A percentile compares a stretch with the other conserved stretches of the same genome.
Conservation (phyloP, 768 basidiomycete species). For the Lyophyllum shimeji region DNA sequence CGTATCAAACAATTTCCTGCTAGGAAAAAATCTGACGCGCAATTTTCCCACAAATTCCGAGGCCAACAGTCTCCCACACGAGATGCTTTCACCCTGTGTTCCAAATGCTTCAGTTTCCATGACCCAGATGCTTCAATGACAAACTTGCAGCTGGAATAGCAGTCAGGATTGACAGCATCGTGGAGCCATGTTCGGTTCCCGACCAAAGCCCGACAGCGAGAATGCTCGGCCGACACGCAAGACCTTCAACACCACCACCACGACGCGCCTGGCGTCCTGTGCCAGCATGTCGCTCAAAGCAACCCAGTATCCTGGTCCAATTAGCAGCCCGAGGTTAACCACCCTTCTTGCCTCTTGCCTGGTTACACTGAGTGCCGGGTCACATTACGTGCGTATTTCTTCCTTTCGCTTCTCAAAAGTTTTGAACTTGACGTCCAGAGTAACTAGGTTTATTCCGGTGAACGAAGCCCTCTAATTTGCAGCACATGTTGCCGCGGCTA, state of each 20-base stretch:
- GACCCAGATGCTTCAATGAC: no score
- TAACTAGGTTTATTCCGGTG: slow-evolving; percentile 42
- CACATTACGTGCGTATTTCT: slow-evolving; percentile 63
- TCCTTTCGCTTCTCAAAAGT: not conserved
- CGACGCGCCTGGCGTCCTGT: not conserved
- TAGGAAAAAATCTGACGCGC: no score
- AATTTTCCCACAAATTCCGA: no score
- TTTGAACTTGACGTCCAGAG: not conserved
- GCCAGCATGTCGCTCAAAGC: slow-evolving; percentile 2
- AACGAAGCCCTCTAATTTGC: slow-evolving; percentile 10
- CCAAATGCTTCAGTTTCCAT: no score
- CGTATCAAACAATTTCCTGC: no score
- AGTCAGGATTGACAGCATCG: no score
- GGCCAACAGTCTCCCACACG: no score
- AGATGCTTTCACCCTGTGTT: no score
- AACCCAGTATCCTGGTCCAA: slow-evolving; percentile 24
- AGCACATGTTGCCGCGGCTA: not conserved
- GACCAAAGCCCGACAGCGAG: not conserved
- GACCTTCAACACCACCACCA: not conserved
- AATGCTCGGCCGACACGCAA: not conserved
- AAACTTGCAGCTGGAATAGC: no score
- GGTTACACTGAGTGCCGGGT: slow-evolving; percentile 64
- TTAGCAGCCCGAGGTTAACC: slow-evolving; percentile 42
- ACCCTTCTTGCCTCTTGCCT: slow-evolving; percentile 55
- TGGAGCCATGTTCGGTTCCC: not conserved